These are phyloP conservation scores for Candida hungchunana DNA, from an alignment of 805 yeast species.

Conservation along the genomic window DNA sequence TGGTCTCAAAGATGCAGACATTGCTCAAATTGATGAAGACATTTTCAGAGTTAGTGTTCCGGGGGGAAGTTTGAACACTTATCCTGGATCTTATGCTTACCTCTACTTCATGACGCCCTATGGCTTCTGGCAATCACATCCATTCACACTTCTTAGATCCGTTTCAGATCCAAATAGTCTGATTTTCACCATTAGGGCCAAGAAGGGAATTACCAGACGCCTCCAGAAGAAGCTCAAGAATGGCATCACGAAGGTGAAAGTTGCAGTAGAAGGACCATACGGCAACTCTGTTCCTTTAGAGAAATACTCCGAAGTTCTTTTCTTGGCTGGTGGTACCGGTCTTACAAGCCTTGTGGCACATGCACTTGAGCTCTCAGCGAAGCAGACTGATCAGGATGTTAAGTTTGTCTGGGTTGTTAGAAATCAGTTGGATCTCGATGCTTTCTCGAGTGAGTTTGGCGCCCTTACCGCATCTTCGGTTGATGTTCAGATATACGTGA, in stretches of 20 bases:
- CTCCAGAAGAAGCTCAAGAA: conserved; percentile 30
- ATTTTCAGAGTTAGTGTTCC: conserved; percentile 41
- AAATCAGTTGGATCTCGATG: conserved; percentile 42
- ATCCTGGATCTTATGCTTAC: conserved; percentile 53
- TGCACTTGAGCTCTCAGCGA: conserved; percentile 28
- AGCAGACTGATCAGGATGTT: conserved; percentile 29
- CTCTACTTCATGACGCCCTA: conserved; percentile 49
- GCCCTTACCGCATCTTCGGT: conserved; percentile 21
- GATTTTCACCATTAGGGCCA: conserved; percentile 39
- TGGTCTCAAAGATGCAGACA: conserved; percentile 22
- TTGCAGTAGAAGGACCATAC: conserved; percentile 60
- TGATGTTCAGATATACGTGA: conserved; percentile 34
- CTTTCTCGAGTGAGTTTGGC: conserved; percentile 44
- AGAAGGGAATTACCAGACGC: conserved; percentile 24
- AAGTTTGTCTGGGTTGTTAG: conserved; percentile 64
- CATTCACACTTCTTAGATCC: conserved; percentile 60
- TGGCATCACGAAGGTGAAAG: conserved; percentile 30
- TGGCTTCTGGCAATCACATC: conserved; percentile 67
- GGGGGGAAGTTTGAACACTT: conserved; percentile 45
- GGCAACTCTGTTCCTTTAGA: conserved; percentile 42
- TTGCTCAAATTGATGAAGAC: conserved; percentile 32
- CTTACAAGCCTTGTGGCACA: conserved; percentile 48
- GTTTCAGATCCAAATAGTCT: conserved; percentile 33
- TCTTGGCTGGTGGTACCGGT: conserved; percentile 51
- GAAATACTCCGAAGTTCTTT: conserved; percentile 35